These are phyloP conservation scores for Uronychia binucleata DNA, from an alignment of 73 alveolate genomes.

Conservation along the genomic window DNA sequence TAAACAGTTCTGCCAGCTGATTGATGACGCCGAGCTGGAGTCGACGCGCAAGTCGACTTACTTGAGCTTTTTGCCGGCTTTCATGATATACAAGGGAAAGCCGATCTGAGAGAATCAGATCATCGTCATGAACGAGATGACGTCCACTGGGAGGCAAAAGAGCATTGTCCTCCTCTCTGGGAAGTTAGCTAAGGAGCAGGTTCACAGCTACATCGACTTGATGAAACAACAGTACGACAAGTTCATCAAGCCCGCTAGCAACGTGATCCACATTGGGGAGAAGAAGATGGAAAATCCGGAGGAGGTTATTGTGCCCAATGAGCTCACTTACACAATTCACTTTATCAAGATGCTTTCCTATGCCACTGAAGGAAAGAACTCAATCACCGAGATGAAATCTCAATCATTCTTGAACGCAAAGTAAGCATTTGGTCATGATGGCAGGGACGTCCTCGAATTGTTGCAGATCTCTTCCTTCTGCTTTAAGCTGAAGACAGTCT, in stretches of 20 bases:
- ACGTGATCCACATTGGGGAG: neutral
- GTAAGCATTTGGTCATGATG: neutral
- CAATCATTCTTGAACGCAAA: slow-evolving; percentile 6
- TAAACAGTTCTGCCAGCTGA: slow-evolving; percentile 20
- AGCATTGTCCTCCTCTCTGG: neutral
- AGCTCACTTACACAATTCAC: slow-evolving; percentile 36
- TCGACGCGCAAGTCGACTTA: neutral
- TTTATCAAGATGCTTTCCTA: slow-evolving; percentile 17
- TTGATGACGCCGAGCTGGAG: neutral
- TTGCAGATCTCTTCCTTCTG: slow-evolving; percentile 14
- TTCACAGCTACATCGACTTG: neutral
- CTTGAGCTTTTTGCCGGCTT: neutral
- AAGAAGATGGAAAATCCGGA: neutral
- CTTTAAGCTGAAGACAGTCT: slow-evolving; percentile 20
- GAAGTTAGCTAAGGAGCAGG: neutral
- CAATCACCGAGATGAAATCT: slow-evolving; percentile 35
- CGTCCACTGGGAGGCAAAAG: neutral
- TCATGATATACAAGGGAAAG: neutral
- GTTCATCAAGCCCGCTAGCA: neutral
- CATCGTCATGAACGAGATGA: neutral
- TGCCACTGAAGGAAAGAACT: slow-evolving; percentile 36
- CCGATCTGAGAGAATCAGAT: neutral
- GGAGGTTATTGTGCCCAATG: slow-evolving; percentile 35
- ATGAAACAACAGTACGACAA: neutral
- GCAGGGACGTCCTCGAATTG: slow-evolving; percentile 11